Evolutionary conservation across 228 moss, liverwort and hornwort species (phyloP).

Genomic region (Sphagnum fallax): DNA sequence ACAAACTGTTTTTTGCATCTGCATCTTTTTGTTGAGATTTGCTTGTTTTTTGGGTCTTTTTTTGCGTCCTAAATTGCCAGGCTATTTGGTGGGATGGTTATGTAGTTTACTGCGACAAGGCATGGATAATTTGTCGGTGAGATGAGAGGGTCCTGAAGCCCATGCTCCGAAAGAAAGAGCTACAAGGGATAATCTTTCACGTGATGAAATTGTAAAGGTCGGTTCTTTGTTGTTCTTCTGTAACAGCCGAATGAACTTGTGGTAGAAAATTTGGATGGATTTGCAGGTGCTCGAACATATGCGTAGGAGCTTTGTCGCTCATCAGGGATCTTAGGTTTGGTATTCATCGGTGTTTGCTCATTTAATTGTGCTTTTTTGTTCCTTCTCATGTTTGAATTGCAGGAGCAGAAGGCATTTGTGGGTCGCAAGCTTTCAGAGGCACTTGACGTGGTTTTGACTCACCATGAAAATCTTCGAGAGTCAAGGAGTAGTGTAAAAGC

Average conservation of each 20-base stretch:
- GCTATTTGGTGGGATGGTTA: neutral
- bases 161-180: constrained; percentile 66
- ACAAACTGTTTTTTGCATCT: neutral
- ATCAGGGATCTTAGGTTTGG: neutral
- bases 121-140: constrained; percentile 77
- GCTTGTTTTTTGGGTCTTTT: neutral
- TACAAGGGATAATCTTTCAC: constrained; percentile 45
- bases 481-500: constrained; percentile 24
- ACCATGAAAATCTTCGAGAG: constrained; percentile 30
- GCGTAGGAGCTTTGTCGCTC: neutral
- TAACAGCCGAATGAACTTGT: neutral
- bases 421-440: constrained; percentile 52
- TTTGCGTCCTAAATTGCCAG: neutral
- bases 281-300: neutral
- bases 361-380: neutral
- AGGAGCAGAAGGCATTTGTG: constrained; percentile 62
- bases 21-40: neutral
- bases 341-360: neutral
- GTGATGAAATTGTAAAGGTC: constrained; percentile 48
- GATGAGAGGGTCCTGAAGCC: constrained; percentile 64
- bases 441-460: constrained; percentile 32
- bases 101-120: constrained; percentile 81
- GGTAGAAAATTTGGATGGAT: neutral
- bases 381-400: constrained; percentile 4
- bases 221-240: neutral